Conservation (phyloP, 352 stramenopile genomes). For the Plasmopara viticola region DNA sequence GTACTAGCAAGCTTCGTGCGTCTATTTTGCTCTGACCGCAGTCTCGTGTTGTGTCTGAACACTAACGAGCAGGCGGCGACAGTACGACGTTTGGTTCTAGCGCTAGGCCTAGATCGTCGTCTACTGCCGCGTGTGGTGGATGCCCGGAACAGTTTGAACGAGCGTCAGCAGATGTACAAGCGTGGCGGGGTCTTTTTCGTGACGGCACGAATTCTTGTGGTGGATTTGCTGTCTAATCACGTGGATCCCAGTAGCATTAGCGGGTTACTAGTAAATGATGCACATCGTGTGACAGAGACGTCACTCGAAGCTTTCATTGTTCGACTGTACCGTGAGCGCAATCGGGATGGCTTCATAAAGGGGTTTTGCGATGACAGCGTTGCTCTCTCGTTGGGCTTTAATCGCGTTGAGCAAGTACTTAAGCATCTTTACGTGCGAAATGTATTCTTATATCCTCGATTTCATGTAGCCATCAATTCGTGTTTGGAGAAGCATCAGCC, state of each 20-base stretch:
- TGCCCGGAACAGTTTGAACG: constrained; percentile 60
- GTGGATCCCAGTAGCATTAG: constrained; percentile 82
- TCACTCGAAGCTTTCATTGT: constrained; percentile 97
- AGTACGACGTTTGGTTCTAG: constrained; percentile 71
- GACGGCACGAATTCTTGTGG: constrained; percentile 95
- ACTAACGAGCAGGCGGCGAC: constrained; percentile 80
- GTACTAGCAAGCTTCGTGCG: constrained; percentile 89
- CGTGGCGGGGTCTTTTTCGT: constrained; percentile 91
- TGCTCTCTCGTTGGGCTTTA: constrained; percentile 89
- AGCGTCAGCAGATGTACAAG: constrained; percentile 88
- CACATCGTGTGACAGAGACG: constrained; percentile 90
- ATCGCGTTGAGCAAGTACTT: constrained; percentile 92
- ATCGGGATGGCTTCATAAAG: constrained; percentile 93
- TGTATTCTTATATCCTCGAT: constrained; percentile 93
- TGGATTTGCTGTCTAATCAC: constrained; percentile 91
- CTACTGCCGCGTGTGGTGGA: constrained; percentile 85
- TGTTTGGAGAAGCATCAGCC: constrained; percentile 85
- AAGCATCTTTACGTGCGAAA: constrained; percentile 91
- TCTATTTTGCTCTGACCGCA: constrained; percentile 79
- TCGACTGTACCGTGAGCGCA: constrained; percentile 88
- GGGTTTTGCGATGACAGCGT: constrained; percentile 93
- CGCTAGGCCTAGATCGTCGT: constrained; percentile 83
- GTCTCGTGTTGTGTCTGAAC: constrained; percentile 91
- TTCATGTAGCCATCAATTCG: constrained; percentile 87
- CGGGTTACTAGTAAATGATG: constrained; percentile 91